Conservation (phyloP, 345 rosid species). For the Pelargonium nanum region DNA sequence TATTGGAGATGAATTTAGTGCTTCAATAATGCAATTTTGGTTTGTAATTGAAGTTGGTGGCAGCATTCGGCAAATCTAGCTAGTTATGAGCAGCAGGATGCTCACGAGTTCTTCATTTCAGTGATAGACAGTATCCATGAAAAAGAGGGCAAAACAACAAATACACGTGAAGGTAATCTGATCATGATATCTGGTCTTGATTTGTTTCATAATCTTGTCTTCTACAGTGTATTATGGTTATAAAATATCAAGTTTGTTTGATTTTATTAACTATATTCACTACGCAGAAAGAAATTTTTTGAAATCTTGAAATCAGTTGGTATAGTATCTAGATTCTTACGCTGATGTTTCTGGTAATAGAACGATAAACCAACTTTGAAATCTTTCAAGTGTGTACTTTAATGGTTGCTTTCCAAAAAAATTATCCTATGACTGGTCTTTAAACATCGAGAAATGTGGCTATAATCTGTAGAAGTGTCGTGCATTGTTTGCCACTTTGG, state of each 20-base stretch:
- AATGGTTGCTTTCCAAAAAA: too few species aligned
- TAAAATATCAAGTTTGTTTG: neutral
- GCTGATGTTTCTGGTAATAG: too few species aligned
- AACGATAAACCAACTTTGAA: neutral
- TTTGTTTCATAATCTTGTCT: neutral
- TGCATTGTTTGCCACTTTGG: neutral
- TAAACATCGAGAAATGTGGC: neutral
- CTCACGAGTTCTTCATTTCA: slow-evolving; percentile 92
- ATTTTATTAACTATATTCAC: too few species aligned
- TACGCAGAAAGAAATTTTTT: too few species aligned
- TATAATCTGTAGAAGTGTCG: slow-evolving; percentile 1
- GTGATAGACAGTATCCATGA: slow-evolving; percentile 80
- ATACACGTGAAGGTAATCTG: slow-evolving; percentile 36
- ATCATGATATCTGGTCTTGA: slow-evolving; percentile 3
- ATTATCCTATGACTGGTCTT: too few species aligned
- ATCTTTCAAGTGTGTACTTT: too few species aligned
- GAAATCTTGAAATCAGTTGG: too few species aligned
- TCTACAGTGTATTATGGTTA: neutral
- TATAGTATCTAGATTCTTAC: too few species aligned
- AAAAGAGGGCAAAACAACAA: slow-evolving; percentile 48
- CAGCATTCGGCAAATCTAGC: slow-evolving; percentile 74
- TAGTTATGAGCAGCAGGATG: slow-evolving; percentile 84
- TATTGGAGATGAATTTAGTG: slow-evolving; percentile 4
- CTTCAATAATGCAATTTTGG: slow-evolving; percentile 12
- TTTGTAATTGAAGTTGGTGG: slow-evolving; percentile 79